These are phyloP conservation scores for Tricholoma furcatifolium DNA, from an alignment of 768 basidiomycete genomes.

Conservation along the genomic window DNA sequence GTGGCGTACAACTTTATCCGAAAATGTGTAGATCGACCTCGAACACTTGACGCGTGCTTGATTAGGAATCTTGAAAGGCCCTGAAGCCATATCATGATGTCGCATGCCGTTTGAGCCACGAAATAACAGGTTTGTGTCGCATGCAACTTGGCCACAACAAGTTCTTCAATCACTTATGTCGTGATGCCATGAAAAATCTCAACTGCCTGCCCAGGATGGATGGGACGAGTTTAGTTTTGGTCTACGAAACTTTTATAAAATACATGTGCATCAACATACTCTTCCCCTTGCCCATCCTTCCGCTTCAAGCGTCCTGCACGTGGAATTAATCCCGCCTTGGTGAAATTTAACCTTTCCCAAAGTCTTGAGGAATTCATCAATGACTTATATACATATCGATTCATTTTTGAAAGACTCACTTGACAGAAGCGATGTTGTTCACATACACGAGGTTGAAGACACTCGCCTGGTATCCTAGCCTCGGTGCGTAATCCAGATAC, in stretches of 20 bases:
- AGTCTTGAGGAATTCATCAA: constrained; percentile 35
- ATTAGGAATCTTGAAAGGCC: constrained; percentile 1
- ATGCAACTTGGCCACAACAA: too few relatives aligned
- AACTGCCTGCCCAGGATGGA: too few relatives aligned
- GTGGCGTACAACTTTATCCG: background rate
- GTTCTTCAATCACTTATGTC: too few relatives aligned
- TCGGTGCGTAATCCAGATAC: constrained; percentile 79
- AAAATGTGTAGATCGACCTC: background rate
- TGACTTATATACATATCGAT: background rate
- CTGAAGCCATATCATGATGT: background rate
- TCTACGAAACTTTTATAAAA: constrained; percentile 76
- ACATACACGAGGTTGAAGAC: constrained; percentile 93
- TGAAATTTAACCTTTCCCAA: constrained; percentile 85
- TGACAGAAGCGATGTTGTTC: constrained; percentile 75
- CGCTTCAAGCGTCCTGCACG: constrained; percentile 70
- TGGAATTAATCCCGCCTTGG: constrained; percentile 74
- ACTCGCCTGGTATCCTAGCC: constrained; percentile 71
- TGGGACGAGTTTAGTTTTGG: background rate
- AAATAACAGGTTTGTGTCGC: too few relatives aligned
- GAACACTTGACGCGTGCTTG: background rate
- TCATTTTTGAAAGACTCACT: constrained; percentile 35
- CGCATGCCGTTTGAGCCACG: too few relatives aligned
- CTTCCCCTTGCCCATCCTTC: constrained; percentile 71
- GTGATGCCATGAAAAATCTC: too few relatives aligned
- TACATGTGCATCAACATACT: constrained; percentile 87